phyloP scores from a whole-genome alignment of 176 grass and related monocot genomes.

The Aegilops bicornis region DNA sequence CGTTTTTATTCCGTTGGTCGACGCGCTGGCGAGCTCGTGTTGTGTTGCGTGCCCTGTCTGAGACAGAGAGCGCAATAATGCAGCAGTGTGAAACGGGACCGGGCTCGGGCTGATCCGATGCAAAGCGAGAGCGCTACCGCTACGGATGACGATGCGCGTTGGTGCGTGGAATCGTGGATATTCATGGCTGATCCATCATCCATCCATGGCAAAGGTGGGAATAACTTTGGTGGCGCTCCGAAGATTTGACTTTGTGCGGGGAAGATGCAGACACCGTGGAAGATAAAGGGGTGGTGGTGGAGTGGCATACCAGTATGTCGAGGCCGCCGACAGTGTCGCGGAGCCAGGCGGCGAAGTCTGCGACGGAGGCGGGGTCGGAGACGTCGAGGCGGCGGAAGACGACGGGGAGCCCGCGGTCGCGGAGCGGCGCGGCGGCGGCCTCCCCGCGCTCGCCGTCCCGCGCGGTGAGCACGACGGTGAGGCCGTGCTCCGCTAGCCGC shows the following conservation, averaged over 20 bases:
- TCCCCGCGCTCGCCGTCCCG: conserved; percentile 65
- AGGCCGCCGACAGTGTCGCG: conserved; percentile 47
- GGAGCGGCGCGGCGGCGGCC: conserved; percentile 68
- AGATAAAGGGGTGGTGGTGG: not conserved
- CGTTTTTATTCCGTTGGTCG: conserved; percentile 41
- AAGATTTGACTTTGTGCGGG: not conserved
- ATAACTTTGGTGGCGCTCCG: not conserved
- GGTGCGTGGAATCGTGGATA: not conserved
- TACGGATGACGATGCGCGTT: not conserved
- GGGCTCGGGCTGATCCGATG: not conserved
- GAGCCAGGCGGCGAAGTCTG: conserved; percentile 66
- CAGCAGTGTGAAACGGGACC: not conserved
- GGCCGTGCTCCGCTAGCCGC: conserved; percentile 69
- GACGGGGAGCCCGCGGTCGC: conserved; percentile 38
- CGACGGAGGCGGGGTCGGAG: conserved; percentile 58
- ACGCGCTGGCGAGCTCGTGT: not conserved
- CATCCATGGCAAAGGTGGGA: not conserved
- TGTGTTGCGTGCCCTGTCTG: not conserved
- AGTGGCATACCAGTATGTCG: conserved; percentile 71
- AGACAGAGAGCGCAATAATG: conserved; percentile 12
- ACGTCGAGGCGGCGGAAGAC: conserved; percentile 68
- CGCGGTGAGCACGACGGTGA: conserved; percentile 91
- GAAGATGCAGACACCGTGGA: not conserved
- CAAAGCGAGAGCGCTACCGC: not conserved
- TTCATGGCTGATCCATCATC: not conserved